A percentile compares a stretch with the other conserved stretches of the same genome.
Evolutionary conservation across 2,329 filamentous ascomycete genomes (phyloP).

Genomic region (Pleomassaria siparia): DNA sequence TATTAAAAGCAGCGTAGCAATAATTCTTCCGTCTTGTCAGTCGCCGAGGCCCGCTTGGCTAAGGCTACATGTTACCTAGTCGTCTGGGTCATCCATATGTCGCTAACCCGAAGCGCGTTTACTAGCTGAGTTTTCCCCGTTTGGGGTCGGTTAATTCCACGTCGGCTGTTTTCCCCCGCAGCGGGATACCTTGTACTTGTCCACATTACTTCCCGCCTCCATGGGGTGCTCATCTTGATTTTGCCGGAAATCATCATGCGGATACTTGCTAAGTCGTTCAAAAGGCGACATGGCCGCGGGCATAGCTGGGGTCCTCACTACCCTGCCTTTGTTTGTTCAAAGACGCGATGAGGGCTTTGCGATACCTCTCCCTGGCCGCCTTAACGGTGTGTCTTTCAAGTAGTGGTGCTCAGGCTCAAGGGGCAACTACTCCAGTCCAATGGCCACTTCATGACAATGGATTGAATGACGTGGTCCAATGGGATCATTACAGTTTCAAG

Average conservation of each 20-base stretch:
- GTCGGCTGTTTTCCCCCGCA: constrained; percentile 11
- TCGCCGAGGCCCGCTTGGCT: neutral
- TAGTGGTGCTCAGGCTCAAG: constrained; percentile 22
- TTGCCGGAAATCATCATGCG: neutral
- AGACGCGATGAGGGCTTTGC: neutral
- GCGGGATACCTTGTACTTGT: neutral
- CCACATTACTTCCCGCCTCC: constrained; percentile 2
- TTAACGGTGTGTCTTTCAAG: neutral
- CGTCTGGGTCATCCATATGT: neutral
- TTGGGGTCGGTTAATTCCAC: constrained; percentile 1
- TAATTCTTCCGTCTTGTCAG: neutral
- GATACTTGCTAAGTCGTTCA: neutral
- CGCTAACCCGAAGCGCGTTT: neutral
- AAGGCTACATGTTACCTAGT: neutral
- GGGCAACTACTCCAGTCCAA: constrained; percentile 27
- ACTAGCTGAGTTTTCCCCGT: constrained; percentile 11
- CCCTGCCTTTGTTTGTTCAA: neutral
- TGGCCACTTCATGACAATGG: constrained; percentile 55
- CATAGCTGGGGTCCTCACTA: neutral
- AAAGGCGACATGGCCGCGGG: neutral
- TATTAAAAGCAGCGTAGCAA: neutral
- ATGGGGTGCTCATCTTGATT: neutral
- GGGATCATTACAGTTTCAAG: constrained; percentile 58
- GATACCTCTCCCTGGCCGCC: neutral
- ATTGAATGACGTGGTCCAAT: constrained; percentile 52